phyloP scores from a whole-genome alignment of 2,329 filamentous ascomycete genomes.

The Cyphellophora europaea region DNA sequence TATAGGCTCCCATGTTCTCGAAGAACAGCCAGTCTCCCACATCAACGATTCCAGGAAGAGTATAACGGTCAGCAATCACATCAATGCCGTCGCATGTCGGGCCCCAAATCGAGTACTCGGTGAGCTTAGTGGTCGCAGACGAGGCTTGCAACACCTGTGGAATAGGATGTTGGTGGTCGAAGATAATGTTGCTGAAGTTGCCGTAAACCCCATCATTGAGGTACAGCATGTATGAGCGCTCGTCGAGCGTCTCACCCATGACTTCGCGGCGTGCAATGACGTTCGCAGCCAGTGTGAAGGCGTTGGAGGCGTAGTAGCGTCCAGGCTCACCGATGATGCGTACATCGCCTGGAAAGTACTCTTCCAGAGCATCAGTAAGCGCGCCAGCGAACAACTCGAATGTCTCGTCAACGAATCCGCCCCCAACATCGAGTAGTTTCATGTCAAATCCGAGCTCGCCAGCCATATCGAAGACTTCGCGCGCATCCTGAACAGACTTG shows the following conservation, averaged over 20 bases:
- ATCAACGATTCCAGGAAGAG: slow-evolving; percentile 67
- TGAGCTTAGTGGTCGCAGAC: slow-evolving; percentile 49
- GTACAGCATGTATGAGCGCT: slow-evolving; percentile 88
- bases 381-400: slow-evolving; percentile 86
- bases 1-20: slow-evolving; percentile 97
- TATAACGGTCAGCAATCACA: slow-evolving; percentile 75
- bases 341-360: slow-evolving; percentile 75
- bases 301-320: slow-evolving; percentile 86
- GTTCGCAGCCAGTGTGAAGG: slow-evolving; percentile 91
- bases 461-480: slow-evolving; percentile 80
- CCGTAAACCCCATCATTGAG: slow-evolving; percentile 96
- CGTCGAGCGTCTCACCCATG: slow-evolving; percentile 43
- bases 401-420: slow-evolving; percentile 81
- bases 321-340: slow-evolving; percentile 93
- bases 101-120: slow-evolving; percentile 94
- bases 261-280: slow-evolving; percentile 92
- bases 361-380: slow-evolving; percentile 69
- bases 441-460: slow-evolving; percentile 66
- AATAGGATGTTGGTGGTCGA: slow-evolving; percentile 87
- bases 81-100: slow-evolving; percentile 98
- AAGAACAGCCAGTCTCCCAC: slow-evolving; percentile 99
- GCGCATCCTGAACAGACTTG: slow-evolving; percentile 84
- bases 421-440: slow-evolving; percentile 85
- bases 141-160: slow-evolving; percentile 64
- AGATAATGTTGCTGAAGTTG: slow-evolving; percentile 99